Percentiles rank a stretch among this genome's conserved stretches.
phyloP scores from a whole-genome alignment of 768 basidiomycete species.

The Tricholoma furcatifolium region DNA sequence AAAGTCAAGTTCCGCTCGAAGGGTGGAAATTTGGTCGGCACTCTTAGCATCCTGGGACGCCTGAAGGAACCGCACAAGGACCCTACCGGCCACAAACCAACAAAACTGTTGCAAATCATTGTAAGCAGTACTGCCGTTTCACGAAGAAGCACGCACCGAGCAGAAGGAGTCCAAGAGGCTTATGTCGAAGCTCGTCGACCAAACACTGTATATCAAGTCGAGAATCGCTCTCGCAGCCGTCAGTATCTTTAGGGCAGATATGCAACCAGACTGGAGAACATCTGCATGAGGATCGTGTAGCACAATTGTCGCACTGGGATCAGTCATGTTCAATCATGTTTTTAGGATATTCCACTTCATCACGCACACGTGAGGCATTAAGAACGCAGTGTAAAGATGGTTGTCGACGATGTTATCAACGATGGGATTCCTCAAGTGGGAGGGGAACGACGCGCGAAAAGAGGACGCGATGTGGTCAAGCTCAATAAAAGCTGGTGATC shows the following conservation, averaged over 20 bases:
- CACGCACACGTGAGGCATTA: slow-evolving; percentile 42
- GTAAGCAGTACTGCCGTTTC: not conserved
- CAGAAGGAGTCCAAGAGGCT: slow-evolving; percentile 70
- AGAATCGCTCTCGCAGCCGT: slow-evolving; percentile 65
- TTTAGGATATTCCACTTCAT: not conserved
- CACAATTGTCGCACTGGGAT: slow-evolving; percentile 59
- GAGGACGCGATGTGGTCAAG: slow-evolving; percentile 56
- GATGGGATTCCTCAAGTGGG: slow-evolving; percentile 55
- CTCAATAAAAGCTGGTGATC: slow-evolving; percentile 61
- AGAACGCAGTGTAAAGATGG: slow-evolving; percentile 50
- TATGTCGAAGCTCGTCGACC: slow-evolving; percentile 72
- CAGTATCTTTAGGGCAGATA: slow-evolving; percentile 68
- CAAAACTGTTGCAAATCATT: slow-evolving; percentile 41
- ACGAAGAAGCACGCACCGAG: slow-evolving; percentile 38
- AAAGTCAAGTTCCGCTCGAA: slow-evolving; percentile 66
- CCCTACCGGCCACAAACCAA: slow-evolving; percentile 70
- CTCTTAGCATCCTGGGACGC: slow-evolving; percentile 59
- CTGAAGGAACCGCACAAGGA: slow-evolving; percentile 64
- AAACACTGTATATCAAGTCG: slow-evolving; percentile 63
- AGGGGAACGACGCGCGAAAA: slow-evolving; percentile 59
- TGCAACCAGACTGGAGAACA: slow-evolving; percentile 53
- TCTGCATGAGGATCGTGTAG: slow-evolving; percentile 78
- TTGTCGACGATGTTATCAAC: slow-evolving; percentile 55
- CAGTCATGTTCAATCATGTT: slow-evolving; percentile 5
- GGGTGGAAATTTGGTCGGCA: slow-evolving; percentile 53